These are phyloP conservation scores for Ustilago lituana DNA, from an alignment of 1,284 basidiomycete genomes.

Conservation along the genomic window DNA sequence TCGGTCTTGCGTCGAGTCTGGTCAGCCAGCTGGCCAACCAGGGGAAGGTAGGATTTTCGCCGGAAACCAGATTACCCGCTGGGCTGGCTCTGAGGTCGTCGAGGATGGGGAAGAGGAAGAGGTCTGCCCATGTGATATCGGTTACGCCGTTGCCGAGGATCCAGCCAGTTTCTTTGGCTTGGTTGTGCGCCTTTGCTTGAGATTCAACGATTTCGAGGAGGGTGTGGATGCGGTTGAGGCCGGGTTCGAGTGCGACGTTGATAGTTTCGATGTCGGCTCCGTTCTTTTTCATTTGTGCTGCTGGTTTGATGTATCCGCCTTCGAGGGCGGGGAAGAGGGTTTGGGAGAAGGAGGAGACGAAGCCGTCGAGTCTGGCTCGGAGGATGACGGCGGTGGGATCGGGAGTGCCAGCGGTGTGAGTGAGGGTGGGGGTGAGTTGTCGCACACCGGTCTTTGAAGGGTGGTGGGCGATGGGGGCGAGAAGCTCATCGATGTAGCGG, in stretches of 20 bases:
- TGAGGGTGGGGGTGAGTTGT: slow-evolving; percentile 23
- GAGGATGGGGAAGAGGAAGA: slow-evolving; percentile 44
- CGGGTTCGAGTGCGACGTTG: slow-evolving; percentile 26
- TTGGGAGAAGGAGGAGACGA: slow-evolving; percentile 23
- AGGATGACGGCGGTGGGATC: slow-evolving; percentile 5
- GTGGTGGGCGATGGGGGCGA: slow-evolving; percentile 8
- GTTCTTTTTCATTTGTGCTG: slow-evolving; percentile 26
- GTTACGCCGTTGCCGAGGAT: slow-evolving; percentile 5
- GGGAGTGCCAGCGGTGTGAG: not conserved
- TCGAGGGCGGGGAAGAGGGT: slow-evolving; percentile 39
- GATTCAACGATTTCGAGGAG: slow-evolving; percentile 34
- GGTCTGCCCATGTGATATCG: slow-evolving; percentile 32
- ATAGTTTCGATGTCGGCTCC: slow-evolving; percentile 33
- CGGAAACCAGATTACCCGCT: slow-evolving; percentile 8
- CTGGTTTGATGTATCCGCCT: slow-evolving; percentile 36
- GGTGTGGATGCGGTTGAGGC: slow-evolving; percentile 6
- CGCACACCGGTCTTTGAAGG: not conserved
- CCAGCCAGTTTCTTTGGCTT: not conserved
- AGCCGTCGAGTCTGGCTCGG: slow-evolving; percentile 17
- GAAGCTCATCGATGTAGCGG: slow-evolving; percentile 39
- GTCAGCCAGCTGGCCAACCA: slow-evolving; percentile 25
- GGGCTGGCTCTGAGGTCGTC: slow-evolving; percentile 29
- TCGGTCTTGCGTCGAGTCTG: slow-evolving; percentile 19
- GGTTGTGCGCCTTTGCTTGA: slow-evolving; percentile 8
- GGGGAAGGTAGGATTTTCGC: slow-evolving; percentile 15